Evolutionary conservation across 73 alveolate species (phyloP).

Genomic region (Uronychia setigera): DNA sequence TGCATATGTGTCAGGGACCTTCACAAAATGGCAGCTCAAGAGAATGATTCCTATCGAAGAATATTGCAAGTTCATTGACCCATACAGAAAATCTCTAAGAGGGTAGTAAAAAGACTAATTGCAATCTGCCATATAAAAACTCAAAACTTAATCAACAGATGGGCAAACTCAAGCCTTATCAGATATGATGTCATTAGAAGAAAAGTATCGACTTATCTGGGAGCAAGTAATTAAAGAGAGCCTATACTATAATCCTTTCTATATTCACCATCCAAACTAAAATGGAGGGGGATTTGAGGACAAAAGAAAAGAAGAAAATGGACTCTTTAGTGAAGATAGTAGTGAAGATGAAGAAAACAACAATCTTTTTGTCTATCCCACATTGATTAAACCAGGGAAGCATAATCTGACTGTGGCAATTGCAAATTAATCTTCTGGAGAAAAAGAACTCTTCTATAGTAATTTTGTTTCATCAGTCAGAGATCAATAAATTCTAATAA

Average conservation of each 20-base stretch:
- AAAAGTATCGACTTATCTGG: not conserved
- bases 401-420: not conserved
- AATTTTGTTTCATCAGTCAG: conserved; percentile 2
- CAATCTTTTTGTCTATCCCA: not conserved
- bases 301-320: not conserved
- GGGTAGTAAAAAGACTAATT: not conserved
- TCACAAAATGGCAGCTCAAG: not conserved
- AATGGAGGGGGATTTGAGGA: not conserved
- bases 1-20: not conserved
- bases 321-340: too few relatives aligned
- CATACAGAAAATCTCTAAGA: not conserved
- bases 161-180: not conserved
- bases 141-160: not conserved
- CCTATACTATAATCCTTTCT: not conserved
- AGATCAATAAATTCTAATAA: conserved; percentile 52
- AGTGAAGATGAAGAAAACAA: too few relatives aligned
- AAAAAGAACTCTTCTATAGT: not conserved
- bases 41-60: not conserved
- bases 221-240: not conserved
- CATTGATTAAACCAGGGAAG: not conserved
- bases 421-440: not conserved
- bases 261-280: not conserved
- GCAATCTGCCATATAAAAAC: not conserved
- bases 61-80: not conserved
- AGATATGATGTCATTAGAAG: not conserved